A percentile compares a stretch with the other conserved stretches of the same genome.
These are phyloP conservation scores for Picochlorum sp. DNA, from an alignment of 139 green algal species.

Conservation along the genomic window DNA sequence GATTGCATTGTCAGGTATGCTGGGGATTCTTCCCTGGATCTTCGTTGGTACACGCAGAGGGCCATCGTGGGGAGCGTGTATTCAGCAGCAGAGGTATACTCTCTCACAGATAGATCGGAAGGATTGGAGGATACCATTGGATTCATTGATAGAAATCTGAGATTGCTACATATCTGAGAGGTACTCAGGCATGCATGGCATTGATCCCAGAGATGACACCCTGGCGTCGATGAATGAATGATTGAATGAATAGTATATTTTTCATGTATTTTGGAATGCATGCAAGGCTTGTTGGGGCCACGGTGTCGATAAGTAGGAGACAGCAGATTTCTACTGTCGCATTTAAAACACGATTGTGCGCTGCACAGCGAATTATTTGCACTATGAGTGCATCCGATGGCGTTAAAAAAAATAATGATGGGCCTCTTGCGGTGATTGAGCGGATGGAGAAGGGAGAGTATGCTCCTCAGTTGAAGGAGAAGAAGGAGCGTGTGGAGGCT, in stretches of 20 bases:
- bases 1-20: conserved; percentile 53
- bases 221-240: no score
- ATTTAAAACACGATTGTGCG: no score
- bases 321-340: no score
- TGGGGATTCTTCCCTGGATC: conserved; percentile 54
- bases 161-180: no score
- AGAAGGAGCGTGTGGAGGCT: conserved; percentile 28
- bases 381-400: background rate
- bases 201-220: no score
- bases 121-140: conserved; percentile 46
- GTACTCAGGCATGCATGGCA: no score
- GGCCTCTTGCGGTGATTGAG: background rate
- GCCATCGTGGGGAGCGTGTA: conserved; percentile 49
- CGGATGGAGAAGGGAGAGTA: conserved; percentile 32
- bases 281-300: background rate
- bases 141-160: background rate
- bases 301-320: no score
- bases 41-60: conserved; percentile 61
- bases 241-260: background rate
- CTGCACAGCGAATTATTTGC: background rate
- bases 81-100: conserved; percentile 58
- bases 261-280: conserved; percentile 4
- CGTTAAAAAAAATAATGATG: background rate
- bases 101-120: conserved; percentile 68
- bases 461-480: conserved; percentile 46